Percentiles rank a stretch among this genome's conserved stretches.
Conservation (phyloP, 768 basidiomycete species). For the Leccinum disarticulatum region DNA sequence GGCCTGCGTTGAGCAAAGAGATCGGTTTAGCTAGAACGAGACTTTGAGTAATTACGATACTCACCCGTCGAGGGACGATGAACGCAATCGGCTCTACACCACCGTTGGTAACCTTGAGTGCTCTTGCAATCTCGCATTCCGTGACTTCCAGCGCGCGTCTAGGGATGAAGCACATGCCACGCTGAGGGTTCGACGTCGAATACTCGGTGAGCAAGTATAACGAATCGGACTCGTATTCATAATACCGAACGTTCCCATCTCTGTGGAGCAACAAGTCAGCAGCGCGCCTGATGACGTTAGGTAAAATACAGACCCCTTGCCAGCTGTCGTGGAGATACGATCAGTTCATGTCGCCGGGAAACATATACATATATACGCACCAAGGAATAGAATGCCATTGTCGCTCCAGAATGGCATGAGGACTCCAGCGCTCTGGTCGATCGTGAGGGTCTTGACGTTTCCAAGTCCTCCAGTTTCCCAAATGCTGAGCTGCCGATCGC, state of each 20-base stretch:
- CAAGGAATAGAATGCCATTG: conserved; percentile 86
- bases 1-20: conserved; percentile 46
- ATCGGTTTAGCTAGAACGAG: neutral
- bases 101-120: conserved; percentile 78
- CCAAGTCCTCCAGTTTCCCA: conserved; percentile 84
- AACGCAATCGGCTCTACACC: conserved; percentile 90
- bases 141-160: conserved; percentile 83
- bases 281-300: neutral
- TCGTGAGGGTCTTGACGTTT: conserved; percentile 71
- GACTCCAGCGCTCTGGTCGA: conserved; percentile 92
- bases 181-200: conserved; percentile 89
- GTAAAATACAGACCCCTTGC: conserved; percentile 67
- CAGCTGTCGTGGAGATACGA: conserved; percentile 46
- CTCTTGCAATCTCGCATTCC: conserved; percentile 94
- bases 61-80: conserved; percentile 89
- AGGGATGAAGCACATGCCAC: conserved; percentile 96
- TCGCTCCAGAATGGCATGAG: conserved; percentile 98
- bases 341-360: conserved; percentile 1
- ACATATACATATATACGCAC: conserved; percentile 35
- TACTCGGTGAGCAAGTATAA: conserved; percentile 78
- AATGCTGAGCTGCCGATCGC: conserved; percentile 84
- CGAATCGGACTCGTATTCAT: conserved; percentile 88
- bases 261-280: conserved; percentile 38
- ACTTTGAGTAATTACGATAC: conserved; percentile 15
- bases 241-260: conserved; percentile 98